These are phyloP conservation scores for Paraconiothyrium brasiliense DNA, from an alignment of 2,329 filamentous ascomycete genomes.

Conservation along the genomic window DNA sequence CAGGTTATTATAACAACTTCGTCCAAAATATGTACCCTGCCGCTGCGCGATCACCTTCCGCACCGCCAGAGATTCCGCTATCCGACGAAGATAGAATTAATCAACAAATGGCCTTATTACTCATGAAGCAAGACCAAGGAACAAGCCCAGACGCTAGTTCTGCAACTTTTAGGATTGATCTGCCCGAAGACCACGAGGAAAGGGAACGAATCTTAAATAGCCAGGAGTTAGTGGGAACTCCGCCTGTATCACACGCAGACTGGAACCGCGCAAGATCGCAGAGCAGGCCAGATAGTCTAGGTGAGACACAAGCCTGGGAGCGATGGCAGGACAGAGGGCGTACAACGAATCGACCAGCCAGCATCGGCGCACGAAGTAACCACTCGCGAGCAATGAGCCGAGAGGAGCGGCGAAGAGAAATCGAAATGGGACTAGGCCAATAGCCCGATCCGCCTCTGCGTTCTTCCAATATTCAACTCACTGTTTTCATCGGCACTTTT, in stretches of 20 bases:
- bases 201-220: conserved; percentile 35
- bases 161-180: conserved; percentile 55
- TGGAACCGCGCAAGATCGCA: conserved; percentile 35
- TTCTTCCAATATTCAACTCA: background rate
- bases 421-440: conserved; percentile 46
- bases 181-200: conserved; percentile 47
- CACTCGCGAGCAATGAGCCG: conserved; percentile 48
- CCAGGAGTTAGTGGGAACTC: conserved; percentile 45
- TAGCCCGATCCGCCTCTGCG: background rate
- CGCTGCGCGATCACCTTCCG: conserved; percentile 35
- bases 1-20: conserved; percentile 56
- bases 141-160: conserved; percentile 45
- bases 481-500: conserved; percentile 5
- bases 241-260: conserved; percentile 31
- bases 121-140: conserved; percentile 48
- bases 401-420: conserved; percentile 53
- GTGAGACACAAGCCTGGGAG: conserved; percentile 41
- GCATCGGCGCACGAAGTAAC: conserved; percentile 34
- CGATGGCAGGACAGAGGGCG: conserved; percentile 43
- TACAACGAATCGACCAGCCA: conserved; percentile 36
- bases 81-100: conserved; percentile 61
- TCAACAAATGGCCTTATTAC: conserved; percentile 61
- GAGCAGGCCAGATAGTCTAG: conserved; percentile 39
- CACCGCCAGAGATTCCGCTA: conserved; percentile 39
- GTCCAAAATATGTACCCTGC: conserved; percentile 58